Conservation (phyloP, 208 protist genomes). For the Leishmania braziliensis region DNA sequence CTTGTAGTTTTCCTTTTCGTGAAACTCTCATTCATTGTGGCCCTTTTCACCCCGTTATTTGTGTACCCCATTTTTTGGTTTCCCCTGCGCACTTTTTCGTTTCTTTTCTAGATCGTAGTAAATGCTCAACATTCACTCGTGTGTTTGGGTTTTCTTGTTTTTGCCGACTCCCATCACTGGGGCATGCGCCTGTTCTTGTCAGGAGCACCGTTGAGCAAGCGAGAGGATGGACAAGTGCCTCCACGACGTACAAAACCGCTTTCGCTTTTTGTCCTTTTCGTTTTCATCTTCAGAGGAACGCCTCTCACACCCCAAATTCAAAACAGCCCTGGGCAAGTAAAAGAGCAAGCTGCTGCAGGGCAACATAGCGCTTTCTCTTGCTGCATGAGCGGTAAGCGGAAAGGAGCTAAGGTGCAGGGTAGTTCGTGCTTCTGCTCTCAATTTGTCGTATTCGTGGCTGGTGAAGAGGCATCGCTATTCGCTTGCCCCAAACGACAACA, state of each 20-base stretch:
- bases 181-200: neutral
- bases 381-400: neutral
- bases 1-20: neutral
- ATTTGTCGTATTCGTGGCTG: neutral
- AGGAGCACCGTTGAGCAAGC: neutral
- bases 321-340: neutral
- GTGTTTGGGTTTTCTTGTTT: neutral
- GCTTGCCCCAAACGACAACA: neutral
- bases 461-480: neutral
- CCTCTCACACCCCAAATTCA: neutral
- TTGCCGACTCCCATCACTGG: neutral
- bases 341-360: neutral
- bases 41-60: neutral
- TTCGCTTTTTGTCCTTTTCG: no score
- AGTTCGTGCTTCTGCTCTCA: neutral
- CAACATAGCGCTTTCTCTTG: neutral
- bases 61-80: neutral
- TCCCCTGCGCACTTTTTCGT: neutral
- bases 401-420: neutral
- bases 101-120: slow-evolving; percentile 1
- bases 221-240: no score
- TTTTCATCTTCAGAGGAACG: neutral
- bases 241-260: no score
- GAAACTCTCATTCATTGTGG: neutral
- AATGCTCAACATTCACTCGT: slow-evolving; percentile 1